Conservation (phyloP, 192 early-diverging fungal genomes). For the Entomortierella chlamydospora region DNA sequence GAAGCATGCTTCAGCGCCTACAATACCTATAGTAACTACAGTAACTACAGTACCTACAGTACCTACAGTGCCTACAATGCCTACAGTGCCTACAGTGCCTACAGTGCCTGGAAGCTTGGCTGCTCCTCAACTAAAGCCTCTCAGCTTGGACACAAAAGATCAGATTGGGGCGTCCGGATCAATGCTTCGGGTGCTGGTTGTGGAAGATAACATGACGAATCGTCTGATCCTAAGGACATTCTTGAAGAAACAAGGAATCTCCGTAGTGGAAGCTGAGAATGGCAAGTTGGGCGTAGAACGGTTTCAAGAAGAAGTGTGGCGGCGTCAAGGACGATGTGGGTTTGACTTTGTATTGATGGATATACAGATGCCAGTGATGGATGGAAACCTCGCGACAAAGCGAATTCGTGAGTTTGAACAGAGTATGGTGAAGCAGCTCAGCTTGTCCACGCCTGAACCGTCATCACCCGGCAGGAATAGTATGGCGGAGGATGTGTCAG, state of each 20-base stretch:
- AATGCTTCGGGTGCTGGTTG: conserved; percentile 47
- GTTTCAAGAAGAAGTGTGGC: conserved; percentile 34
- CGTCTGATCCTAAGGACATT: conserved; percentile 53
- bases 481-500: background rate
- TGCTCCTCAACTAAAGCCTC: too few species aligned
- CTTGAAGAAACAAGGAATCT: conserved; percentile 42
- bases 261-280: conserved; percentile 54
- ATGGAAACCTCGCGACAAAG: conserved; percentile 54
- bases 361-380: conserved; percentile 60
- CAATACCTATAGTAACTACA: too few species aligned
- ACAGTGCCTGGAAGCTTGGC: too few species aligned
- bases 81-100: too few species aligned
- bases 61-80: too few species aligned
- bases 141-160: background rate
- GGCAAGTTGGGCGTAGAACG: conserved; percentile 49
- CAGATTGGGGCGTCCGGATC: background rate
- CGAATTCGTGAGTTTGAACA: conserved; percentile 52
- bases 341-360: conserved; percentile 59
- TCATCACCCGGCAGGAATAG: background rate
- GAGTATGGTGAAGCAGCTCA: conserved; percentile 21
- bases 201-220: conserved; percentile 56
- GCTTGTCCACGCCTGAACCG: background rate
- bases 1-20: background rate
- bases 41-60: too few species aligned
- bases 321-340: conserved; percentile 7